phyloP scores from a whole-genome alignment of 78 protist species.

The Tieghemostelium lacteum region DNA sequence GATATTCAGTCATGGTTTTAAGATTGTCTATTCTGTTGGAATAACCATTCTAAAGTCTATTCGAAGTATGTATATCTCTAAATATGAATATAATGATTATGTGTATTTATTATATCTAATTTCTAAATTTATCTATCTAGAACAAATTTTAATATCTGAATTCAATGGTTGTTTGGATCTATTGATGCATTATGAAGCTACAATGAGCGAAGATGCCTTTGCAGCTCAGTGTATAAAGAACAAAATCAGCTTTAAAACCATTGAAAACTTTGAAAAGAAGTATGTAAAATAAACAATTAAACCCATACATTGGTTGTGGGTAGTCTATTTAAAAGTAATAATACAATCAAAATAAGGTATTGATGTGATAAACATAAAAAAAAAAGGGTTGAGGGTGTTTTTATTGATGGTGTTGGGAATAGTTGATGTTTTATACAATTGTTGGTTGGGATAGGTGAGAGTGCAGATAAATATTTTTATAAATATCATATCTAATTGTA shows the following conservation, averaged over 20 bases:
- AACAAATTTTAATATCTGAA: conserved; percentile 21
- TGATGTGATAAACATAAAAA: too few relatives aligned
- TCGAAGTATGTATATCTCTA: conserved; percentile 23
- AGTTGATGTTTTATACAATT: too few relatives aligned
- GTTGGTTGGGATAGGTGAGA: too few relatives aligned
- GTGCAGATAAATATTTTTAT: too few relatives aligned
- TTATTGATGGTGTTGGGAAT: too few relatives aligned
- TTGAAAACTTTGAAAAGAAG: conserved; percentile 23
- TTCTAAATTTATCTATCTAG: background rate
- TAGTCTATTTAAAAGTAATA: too few relatives aligned
- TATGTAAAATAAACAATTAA: too few relatives aligned
- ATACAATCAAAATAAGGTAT: too few relatives aligned
- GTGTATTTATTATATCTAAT: background rate
- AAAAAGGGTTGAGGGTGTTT: too few relatives aligned
- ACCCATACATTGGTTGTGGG: too few relatives aligned
- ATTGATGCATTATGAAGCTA: conserved; percentile 4
- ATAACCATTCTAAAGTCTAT: conserved; percentile 7
- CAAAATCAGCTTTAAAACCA: conserved; percentile 5
- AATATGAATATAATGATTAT: background rate
- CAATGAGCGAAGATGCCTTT: conserved; percentile 43
- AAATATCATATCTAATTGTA: too few relatives aligned
- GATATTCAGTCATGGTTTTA: conserved; percentile 42
- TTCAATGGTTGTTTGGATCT: conserved; percentile 36
- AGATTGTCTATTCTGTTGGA: conserved; percentile 58
- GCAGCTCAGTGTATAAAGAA: conserved; percentile 5